phyloP scores from a whole-genome alignment of 257 asterid genomes.

The Solanum sitiens region DNA sequence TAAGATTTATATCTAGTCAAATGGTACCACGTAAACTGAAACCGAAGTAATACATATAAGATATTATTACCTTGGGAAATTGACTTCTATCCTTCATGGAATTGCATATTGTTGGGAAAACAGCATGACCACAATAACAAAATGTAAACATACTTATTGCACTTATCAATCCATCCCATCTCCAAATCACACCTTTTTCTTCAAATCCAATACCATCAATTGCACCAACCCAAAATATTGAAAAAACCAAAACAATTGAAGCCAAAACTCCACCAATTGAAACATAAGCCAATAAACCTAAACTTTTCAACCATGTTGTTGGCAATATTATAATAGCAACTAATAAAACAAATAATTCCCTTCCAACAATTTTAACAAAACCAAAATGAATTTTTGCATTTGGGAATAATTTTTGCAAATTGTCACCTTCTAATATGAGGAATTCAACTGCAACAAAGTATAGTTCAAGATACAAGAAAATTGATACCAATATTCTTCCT shows the following conservation, averaged over 20 bases:
- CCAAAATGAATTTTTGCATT: slow-evolving; percentile 8
- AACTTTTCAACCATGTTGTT: slow-evolving; percentile 39
- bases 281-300: slow-evolving; percentile 35
- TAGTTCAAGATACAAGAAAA: slow-evolving; percentile 33
- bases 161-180: slow-evolving; percentile 26
- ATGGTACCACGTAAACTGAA: not conserved
- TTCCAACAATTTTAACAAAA: slow-evolving; percentile 16
- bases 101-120: slow-evolving; percentile 35
- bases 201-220: slow-evolving; percentile 42
- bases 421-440: slow-evolving; percentile 48
- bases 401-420: slow-evolving; percentile 41
- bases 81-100: slow-evolving; percentile 41
- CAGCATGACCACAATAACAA: slow-evolving; percentile 45
- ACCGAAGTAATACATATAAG: no score
- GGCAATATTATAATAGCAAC: slow-evolving; percentile 37
- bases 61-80: slow-evolving; percentile 19
- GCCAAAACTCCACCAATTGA: slow-evolving; percentile 43
- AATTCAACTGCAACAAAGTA: slow-evolving; percentile 41
- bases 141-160: slow-evolving; percentile 36
- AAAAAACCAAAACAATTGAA: slow-evolving; percentile 12
- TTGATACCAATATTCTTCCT: slow-evolving; percentile 23
- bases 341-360: slow-evolving; percentile 19
- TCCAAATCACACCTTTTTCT: slow-evolving; percentile 27
- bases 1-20: not conserved
- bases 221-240: slow-evolving; percentile 34